phyloP scores from a whole-genome alignment of 2,329 filamentous ascomycete genomes.

The Fusarium temperatum region DNA sequence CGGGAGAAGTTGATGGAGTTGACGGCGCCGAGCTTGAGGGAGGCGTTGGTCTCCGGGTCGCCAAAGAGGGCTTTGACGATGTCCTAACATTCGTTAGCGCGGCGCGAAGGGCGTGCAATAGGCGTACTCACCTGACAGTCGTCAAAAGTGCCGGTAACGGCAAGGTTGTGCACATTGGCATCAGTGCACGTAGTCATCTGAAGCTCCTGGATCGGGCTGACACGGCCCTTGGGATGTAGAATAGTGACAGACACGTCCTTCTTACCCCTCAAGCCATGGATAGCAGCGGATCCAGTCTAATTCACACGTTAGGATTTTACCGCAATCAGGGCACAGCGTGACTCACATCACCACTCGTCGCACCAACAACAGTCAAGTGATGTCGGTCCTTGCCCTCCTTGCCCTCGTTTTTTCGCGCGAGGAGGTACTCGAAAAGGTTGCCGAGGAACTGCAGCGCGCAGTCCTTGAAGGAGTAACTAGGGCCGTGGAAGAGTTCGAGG shows the following conservation, averaged over 20 bases:
- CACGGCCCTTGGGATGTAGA: slow-evolving; percentile 88
- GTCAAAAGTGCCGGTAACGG: slow-evolving; percentile 91
- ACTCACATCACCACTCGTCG: slow-evolving; percentile 76
- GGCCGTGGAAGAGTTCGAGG: slow-evolving; percentile 94
- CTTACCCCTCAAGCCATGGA: slow-evolving; percentile 94
- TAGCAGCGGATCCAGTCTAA: slow-evolving; percentile 87
- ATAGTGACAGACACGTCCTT: slow-evolving; percentile 98
- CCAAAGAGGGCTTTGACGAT: slow-evolving; percentile 94
- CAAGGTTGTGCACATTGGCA: slow-evolving; percentile 90
- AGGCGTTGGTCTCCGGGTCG: slow-evolving; percentile 83
- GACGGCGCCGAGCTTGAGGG: slow-evolving; percentile 86
- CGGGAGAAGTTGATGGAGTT: slow-evolving; percentile 98
- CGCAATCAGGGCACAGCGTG: background rate
- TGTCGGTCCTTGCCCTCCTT: slow-evolving; percentile 70
- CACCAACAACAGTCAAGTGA: slow-evolving; percentile 86
- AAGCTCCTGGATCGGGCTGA: slow-evolving; percentile 91
- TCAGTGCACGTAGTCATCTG: slow-evolving; percentile 97
- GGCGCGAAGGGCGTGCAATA: background rate
- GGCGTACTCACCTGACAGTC: slow-evolving; percentile 77
- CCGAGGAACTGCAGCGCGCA: slow-evolving; percentile 88
- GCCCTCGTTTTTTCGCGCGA: slow-evolving; percentile 74
- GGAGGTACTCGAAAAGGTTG: slow-evolving; percentile 94
- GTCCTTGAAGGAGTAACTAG: slow-evolving; percentile 95
- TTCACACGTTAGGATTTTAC: background rate
- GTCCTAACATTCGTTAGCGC: slow-evolving; percentile 31